These are phyloP conservation scores for Ophiostoma australiae DNA, from an alignment of 2,329 filamentous ascomycete species.

Conservation along the genomic window DNA sequence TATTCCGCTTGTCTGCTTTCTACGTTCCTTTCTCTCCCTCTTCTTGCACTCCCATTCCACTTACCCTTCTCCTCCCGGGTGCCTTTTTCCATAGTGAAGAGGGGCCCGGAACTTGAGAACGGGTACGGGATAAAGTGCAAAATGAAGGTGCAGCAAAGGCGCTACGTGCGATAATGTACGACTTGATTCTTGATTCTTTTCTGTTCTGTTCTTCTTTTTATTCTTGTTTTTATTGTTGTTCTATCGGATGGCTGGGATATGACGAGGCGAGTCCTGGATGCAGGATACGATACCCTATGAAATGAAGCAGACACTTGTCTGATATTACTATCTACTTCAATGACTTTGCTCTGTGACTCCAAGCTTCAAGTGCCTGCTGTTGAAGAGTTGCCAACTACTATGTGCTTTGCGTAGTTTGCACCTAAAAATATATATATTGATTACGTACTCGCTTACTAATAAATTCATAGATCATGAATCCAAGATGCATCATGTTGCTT, in stretches of 20 bases:
- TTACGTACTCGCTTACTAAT: not conserved
- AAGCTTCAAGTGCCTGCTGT: no score
- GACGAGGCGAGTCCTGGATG: constrained; percentile 2
- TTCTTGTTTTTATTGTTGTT: not conserved
- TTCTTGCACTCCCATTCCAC: no score
- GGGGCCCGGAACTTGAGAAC: not conserved
- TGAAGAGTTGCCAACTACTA: no score
- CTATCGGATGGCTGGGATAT: not conserved
- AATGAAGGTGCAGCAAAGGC: not conserved
- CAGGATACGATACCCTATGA: constrained; percentile 14
- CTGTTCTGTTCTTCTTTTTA: not conserved
- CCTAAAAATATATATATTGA: no score
- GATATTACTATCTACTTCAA: not conserved
- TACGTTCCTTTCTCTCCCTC: not conserved
- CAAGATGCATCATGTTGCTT: not conserved
- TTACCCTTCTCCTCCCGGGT: not conserved
- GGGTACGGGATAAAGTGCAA: not conserved
- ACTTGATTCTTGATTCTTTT: not conserved
- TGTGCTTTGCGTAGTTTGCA: no score
- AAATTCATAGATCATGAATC: not conserved
- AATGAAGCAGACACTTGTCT: constrained; percentile 11
- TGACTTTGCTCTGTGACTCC: not conserved
- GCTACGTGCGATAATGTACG: not conserved
- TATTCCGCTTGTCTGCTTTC: not conserved
- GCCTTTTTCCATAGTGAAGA: not conserved